phyloP scores from a whole-genome alignment of 768 basidiomycete species.

The Rhizopogon roseolus region DNA sequence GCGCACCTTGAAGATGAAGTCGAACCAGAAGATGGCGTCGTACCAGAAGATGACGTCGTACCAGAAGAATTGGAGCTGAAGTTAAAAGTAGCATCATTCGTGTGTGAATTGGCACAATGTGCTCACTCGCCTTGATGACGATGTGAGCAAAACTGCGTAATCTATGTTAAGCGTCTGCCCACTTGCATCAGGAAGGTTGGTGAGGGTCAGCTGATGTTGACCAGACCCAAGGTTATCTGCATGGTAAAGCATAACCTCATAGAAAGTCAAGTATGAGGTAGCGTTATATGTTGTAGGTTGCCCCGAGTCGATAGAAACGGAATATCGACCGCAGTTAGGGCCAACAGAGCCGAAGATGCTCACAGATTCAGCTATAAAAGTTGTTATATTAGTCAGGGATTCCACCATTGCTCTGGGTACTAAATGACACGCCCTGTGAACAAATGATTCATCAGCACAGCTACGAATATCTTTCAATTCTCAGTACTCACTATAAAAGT shows the following conservation, averaged over 20 bases:
- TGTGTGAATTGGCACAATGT: background rate
- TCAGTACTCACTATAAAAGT: conserved; percentile 33
- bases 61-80: background rate
- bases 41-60: background rate
- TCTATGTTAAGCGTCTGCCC: conserved; percentile 26
- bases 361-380: conserved; percentile 35
- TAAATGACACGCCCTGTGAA: conserved; percentile 16
- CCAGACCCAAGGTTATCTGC: conserved; percentile 35
- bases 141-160: conserved; percentile 23
- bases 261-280: conserved; percentile 11
- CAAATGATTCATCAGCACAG: conserved; percentile 6
- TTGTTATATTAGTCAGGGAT: background rate
- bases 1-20: conserved; percentile 3
- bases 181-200: conserved; percentile 21
- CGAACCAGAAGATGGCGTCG: too few species aligned
- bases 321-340: conserved; percentile 29
- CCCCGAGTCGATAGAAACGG: conserved; percentile 30
- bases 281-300: background rate
- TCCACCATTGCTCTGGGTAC: background rate
- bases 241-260: conserved; percentile 29
- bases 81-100: background rate
- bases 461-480: background rate
- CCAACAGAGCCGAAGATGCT: conserved; percentile 40
- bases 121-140: conserved; percentile 11
- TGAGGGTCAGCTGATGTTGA: conserved; percentile 28